These are phyloP conservation scores for Rhodocollybia butyracea DNA, from an alignment of 768 basidiomycete genomes.

Conservation along the genomic window DNA sequence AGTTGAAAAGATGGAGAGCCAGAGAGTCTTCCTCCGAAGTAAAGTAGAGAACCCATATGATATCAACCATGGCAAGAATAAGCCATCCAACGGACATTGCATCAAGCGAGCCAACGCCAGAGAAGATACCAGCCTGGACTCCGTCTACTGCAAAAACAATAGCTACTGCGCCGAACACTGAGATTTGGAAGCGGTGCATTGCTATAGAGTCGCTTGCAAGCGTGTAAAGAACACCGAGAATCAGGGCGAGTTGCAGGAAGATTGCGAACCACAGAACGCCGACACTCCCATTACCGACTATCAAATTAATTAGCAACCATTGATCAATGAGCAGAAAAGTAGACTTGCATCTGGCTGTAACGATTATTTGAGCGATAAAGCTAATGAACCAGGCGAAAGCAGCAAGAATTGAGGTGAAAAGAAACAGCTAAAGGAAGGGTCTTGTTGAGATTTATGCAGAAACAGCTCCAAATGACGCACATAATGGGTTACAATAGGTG, in stretches of 20 bases:
- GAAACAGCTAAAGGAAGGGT: slow-evolving; percentile 31
- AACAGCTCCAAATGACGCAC: slow-evolving; percentile 52
- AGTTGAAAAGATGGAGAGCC: slow-evolving; percentile 79
- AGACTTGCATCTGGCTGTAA: slow-evolving; percentile 48
- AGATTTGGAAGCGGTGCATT: slow-evolving; percentile 91
- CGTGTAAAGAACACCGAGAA: slow-evolving; percentile 66
- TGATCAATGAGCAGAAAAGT: not conserved
- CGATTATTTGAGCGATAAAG: slow-evolving; percentile 72
- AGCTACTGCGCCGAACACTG: slow-evolving; percentile 81
- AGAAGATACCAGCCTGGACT: slow-evolving; percentile 66
- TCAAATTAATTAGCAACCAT: not conserved
- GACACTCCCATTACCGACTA: slow-evolving; percentile 45
- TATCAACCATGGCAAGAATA: slow-evolving; percentile 85
- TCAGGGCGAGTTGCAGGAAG: slow-evolving; percentile 71
- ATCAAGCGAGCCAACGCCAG: slow-evolving; percentile 49
- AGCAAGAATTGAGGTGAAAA: slow-evolving; percentile 31
- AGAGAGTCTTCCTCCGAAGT: slow-evolving; percentile 95
- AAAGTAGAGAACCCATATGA: slow-evolving; percentile 96
- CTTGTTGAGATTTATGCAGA: not conserved
- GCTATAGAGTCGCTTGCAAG: slow-evolving; percentile 89
- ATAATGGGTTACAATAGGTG: slow-evolving; percentile 87
- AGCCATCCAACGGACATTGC: slow-evolving; percentile 95
- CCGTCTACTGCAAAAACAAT: slow-evolving; percentile 84
- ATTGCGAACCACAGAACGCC: slow-evolving; percentile 82
- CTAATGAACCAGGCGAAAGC: slow-evolving; percentile 76